Conservation (phyloP, 257 asterid species). For the Fraxinus pennsylvanica region DNA sequence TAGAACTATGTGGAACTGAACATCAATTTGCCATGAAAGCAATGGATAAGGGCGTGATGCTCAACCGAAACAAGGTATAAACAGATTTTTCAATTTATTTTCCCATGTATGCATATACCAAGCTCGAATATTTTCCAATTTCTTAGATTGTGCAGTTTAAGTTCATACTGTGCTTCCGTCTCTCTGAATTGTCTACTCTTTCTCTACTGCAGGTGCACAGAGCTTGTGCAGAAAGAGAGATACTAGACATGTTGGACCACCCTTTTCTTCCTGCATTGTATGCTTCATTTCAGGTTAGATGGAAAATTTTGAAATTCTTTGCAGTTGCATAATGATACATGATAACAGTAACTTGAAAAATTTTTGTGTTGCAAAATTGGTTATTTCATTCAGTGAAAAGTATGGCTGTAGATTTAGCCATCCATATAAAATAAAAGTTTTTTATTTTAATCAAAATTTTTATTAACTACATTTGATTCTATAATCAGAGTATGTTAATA, state of each 20-base stretch:
- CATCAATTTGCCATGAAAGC: constrained; percentile 93
- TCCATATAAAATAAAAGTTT: background rate
- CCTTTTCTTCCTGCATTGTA: constrained; percentile 98
- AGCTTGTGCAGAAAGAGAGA: constrained; percentile 99
- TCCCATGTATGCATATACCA: background rate
- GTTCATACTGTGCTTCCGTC: background rate
- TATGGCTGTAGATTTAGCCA: background rate
- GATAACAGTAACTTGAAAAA: background rate
- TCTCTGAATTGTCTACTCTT: constrained; percentile 1
- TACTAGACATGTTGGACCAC: constrained; percentile 94
- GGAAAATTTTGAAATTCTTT: background rate
- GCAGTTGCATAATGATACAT: background rate
- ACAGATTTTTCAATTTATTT: constrained; percentile 13
- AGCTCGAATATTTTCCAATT: background rate
- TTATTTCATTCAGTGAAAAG: background rate
- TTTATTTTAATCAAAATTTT: background rate
- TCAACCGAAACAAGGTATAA: constrained; percentile 83
- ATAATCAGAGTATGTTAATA: background rate
- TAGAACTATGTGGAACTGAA: constrained; percentile 83
- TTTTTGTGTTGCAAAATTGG: background rate
- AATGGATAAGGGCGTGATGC: constrained; percentile 95
- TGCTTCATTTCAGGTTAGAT: constrained; percentile 93
- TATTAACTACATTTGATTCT: background rate
- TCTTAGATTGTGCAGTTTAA: background rate
- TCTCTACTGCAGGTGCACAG: constrained; percentile 77